phyloP scores from a whole-genome alignment of 2,329 filamentous ascomycete genomes.

The Colletotrichum sp. region DNA sequence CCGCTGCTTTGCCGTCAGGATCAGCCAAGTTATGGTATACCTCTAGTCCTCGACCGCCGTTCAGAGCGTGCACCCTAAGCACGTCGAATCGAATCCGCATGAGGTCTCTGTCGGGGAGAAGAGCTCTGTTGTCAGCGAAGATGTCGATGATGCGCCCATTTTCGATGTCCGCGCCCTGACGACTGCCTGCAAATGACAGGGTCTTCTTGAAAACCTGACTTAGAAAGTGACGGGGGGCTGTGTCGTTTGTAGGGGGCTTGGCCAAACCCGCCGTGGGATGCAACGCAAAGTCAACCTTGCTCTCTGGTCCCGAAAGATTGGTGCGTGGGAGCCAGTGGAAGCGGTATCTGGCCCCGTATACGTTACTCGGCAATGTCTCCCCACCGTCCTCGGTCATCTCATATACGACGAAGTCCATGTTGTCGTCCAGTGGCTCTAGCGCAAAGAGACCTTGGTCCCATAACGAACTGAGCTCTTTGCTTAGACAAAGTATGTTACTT shows the following conservation, averaged over 20 bases:
- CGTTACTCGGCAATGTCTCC: fast-evolving
- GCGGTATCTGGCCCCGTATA: neutral
- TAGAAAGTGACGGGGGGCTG: neutral
- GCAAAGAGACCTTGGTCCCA: neutral
- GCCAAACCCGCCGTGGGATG: no score
- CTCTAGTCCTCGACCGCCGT: neutral
- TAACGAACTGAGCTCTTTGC: neutral
- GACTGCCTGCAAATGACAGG: neutral
- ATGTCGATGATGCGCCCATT: neutral
- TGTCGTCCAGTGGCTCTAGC: neutral
- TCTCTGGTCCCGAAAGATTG: neutral
- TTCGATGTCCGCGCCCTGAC: neutral
- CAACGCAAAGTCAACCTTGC: fast-evolving
- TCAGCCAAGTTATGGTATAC: neutral
- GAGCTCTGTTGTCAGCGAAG: neutral
- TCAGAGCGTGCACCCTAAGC: neutral
- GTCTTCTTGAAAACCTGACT: neutral
- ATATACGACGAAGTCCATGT: neutral
- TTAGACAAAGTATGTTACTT: neutral
- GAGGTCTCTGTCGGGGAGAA: neutral
- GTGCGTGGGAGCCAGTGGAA: neutral
- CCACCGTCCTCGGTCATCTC: neutral
- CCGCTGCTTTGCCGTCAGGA: fast-evolving
- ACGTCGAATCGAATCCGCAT: neutral
- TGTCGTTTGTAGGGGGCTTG: neutral